Evolutionary conservation across 441 rosid species (phyloP), one percentile per base, ranked within the genome.

Genomic region (Erodium texanum): DNA sequence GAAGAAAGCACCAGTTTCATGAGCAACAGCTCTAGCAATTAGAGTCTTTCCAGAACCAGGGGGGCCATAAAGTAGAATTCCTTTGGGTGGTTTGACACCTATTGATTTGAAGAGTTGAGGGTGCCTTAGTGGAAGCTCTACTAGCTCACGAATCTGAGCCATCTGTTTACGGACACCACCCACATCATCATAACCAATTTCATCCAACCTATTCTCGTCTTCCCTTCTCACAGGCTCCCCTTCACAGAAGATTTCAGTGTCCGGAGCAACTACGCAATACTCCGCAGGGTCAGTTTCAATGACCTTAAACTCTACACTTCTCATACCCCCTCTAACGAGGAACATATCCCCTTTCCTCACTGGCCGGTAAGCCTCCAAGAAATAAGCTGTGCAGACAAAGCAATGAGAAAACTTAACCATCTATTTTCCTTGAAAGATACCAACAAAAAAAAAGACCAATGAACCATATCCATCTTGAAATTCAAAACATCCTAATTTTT

Each of bases 1-100:
- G n/a, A n/a, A 75, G 74, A 80, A 80, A 68, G 81, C 83, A 70
- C 78, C 83, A 3, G 78, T 80, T 62, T 80, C 74, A 71, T 78
- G 77, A 0, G 81, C 81, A 59, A 80, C 73, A 43, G 81, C 81
- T 61, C 76, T 75, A 3, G 83, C 83, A 9, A 77, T 78, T 24
- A 80, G 71, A 20, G 79, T 80, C 66, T 77, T 80, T 8, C 83
- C 83, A 4, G 83, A 70, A 66, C 79, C 83, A 0, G 81, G 83
- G 38, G 83, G 81, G 29, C 81, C 83, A 66, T 81, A 81, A 62
- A 81, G 71, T 19, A 70, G 16, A 64, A 70, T 62, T 16, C 72
- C 72, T 19, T 70, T 62, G 14, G 72, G 67, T 15, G 72, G 72
- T 24, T 70, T 70, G 1, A 43, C 67, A 27, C 72, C 72, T n/a